Evolutionary conservation across 2,329 filamentous ascomycete species (phyloP).

Genomic region (Aschersonia sp.): DNA sequence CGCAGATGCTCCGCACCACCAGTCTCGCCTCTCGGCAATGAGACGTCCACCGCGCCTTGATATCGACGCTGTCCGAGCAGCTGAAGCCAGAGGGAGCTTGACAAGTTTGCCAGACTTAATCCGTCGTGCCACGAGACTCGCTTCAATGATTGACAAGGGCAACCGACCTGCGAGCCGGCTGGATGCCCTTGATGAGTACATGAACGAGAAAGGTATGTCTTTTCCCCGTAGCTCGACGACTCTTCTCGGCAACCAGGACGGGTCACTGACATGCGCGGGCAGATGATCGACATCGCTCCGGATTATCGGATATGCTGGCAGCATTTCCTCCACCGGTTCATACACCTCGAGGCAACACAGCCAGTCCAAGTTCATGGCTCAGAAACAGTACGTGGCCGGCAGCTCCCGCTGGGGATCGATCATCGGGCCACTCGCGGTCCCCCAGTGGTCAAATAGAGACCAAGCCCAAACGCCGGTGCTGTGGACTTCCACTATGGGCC

Average conservation of each 20-base stretch:
- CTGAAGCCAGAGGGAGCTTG: slow-evolving; percentile 73
- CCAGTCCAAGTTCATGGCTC: slow-evolving; percentile 32
- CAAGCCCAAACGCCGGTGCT: slow-evolving; percentile 46
- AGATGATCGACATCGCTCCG: slow-evolving; percentile 33
- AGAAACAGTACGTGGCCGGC: slow-evolving; percentile 34
- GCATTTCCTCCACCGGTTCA: slow-evolving; percentile 49
- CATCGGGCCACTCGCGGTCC: slow-evolving; percentile 2
- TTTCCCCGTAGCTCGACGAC: slow-evolving; percentile 7
- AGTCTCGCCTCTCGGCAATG: slow-evolving; percentile 37
- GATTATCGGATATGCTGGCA: slow-evolving; percentile 49
- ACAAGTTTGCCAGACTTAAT: slow-evolving; percentile 91
- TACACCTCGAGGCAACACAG: slow-evolving; percentile 22
- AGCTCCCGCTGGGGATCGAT: slow-evolving; percentile 13
- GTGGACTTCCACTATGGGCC: slow-evolving; percentile 68
- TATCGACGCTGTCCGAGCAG: slow-evolving; percentile 66
- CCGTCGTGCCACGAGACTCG: slow-evolving; percentile 69
- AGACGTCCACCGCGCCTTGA: slow-evolving; percentile 60
- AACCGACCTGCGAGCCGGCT: slow-evolving; percentile 46
- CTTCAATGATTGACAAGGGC: slow-evolving; percentile 76
- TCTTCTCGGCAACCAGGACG: background rate
- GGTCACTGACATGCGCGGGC: slow-evolving; percentile 6
- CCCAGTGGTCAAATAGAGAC: slow-evolving; percentile 7
- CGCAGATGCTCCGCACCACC: slow-evolving; percentile 14
- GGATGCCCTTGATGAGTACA: slow-evolving; percentile 36
- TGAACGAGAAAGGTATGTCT: slow-evolving; percentile 24